A percentile compares a stretch with the other conserved stretches of the same genome.
These are phyloP conservation scores for Microcyclospora tardicrescens DNA, from an alignment of 2,329 filamentous ascomycete genomes.

Conservation along the genomic window DNA sequence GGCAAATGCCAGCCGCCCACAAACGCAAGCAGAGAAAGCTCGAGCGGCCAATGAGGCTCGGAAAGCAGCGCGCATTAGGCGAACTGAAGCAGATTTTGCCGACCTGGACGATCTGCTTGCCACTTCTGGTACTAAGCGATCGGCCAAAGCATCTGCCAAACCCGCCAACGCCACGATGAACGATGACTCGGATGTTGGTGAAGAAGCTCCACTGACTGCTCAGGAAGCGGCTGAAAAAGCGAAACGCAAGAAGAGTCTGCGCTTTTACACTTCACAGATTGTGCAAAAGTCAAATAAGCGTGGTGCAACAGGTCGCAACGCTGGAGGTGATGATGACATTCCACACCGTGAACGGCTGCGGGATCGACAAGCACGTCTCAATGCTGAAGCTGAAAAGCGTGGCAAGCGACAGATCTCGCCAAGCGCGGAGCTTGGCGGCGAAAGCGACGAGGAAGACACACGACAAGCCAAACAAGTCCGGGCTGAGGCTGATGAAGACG, in stretches of 20 bases:
- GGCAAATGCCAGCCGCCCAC: conserved; percentile 32
- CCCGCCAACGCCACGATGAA: conserved; percentile 28
- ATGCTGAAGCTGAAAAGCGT: conserved; percentile 75
- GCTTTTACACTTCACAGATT: conserved; percentile 97
- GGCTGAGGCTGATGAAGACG: conserved; percentile 42
- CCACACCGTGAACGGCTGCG: conserved; percentile 79
- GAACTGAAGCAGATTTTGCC: conserved; percentile 58
- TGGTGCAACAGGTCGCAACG: conserved; percentile 55
- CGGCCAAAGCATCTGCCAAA: conserved; percentile 4
- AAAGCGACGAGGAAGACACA: conserved; percentile 53
- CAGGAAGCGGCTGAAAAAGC: conserved; percentile 77
- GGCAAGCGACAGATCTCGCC: conserved; percentile 49
- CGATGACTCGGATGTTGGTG: conserved; percentile 81
- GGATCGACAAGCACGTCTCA: conserved; percentile 75
- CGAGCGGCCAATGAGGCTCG: conserved; percentile 42
- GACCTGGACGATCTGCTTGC: conserved; percentile 53
- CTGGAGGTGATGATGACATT: conserved; percentile 68
- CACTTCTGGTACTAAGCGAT: conserved; percentile 12
- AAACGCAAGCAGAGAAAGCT: conserved; percentile 39
- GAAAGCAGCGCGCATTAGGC: conserved; percentile 39
- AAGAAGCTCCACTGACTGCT: conserved; percentile 67
- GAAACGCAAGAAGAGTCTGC: conserved; percentile 76
- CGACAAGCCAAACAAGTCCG: conserved; percentile 39
- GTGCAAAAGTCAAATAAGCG: conserved; percentile 87
- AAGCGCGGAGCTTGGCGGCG: conserved; percentile 57